A percentile compares a stretch with the other conserved stretches of the same genome.
phyloP scores from a whole-genome alignment of 768 basidiomycete genomes.

The Trametes sanguinea region DNA sequence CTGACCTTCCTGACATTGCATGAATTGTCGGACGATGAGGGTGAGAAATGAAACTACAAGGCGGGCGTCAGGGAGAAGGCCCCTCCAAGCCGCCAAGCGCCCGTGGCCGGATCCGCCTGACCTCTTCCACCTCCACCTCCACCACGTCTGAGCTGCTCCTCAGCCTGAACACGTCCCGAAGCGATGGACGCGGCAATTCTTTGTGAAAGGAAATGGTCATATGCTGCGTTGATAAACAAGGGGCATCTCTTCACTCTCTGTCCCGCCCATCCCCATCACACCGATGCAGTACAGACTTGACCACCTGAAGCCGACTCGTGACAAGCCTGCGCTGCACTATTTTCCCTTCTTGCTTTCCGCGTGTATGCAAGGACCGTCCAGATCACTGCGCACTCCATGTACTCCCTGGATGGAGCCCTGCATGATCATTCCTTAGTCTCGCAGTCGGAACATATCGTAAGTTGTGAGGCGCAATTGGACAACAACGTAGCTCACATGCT shows the following conservation, averaged over 20 bases:
- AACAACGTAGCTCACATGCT: not conserved
- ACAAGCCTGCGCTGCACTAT: not conserved
- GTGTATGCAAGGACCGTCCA: not conserved
- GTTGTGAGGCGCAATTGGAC: not conserved
- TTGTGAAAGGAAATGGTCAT: not conserved
- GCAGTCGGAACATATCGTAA: not conserved
- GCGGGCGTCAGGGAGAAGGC: not conserved
- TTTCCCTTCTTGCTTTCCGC: not conserved
- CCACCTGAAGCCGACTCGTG: conserved; percentile 13
- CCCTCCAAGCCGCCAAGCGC: not conserved
- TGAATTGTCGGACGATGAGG: not conserved
- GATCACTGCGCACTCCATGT: not conserved
- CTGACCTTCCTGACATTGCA: not conserved
- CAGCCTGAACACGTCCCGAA: not conserved
- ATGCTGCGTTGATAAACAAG: not conserved
- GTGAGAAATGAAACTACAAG: not conserved
- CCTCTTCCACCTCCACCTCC: not conserved
- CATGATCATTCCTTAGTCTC: not conserved
- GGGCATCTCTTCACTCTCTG: not conserved
- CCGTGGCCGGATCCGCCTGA: not conserved
- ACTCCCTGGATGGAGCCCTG: not conserved
- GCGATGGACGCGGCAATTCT: not conserved
- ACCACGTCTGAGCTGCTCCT: not conserved
- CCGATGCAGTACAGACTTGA: not conserved
- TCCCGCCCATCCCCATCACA: not conserved